Evolutionary conservation across 805 yeast genomes (phyloP).

Genomic region (Sugiyamaella chiloensis): DNA sequence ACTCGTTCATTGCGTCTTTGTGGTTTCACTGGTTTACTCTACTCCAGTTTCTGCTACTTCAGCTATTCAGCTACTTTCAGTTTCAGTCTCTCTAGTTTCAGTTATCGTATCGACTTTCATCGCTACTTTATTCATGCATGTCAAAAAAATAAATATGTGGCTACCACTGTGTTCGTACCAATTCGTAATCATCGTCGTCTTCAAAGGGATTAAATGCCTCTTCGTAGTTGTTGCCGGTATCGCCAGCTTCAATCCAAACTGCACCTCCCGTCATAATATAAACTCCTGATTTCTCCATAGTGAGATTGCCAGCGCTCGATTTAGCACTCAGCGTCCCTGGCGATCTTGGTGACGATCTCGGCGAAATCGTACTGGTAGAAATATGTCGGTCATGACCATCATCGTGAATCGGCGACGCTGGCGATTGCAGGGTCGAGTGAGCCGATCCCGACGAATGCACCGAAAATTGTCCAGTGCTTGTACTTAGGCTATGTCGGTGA

Average conservation of each 20-base stretch:
- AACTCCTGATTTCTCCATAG: background rate
- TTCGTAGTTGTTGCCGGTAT: background rate
- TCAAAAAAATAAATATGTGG: too few species aligned
- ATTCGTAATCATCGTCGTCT: conserved; percentile 4
- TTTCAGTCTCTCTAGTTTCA: too few species aligned
- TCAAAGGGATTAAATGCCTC: conserved; percentile 3
- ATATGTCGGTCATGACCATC: background rate
- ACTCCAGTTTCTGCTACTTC: too few species aligned
- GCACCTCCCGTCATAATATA: background rate
- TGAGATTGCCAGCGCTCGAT: conserved; percentile 2
- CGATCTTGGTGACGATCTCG: background rate
- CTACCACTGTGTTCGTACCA: background rate
- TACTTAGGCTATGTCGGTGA: background rate
- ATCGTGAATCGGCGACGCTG: too few species aligned
- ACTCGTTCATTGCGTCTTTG: too few species aligned
- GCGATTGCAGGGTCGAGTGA: too few species aligned
- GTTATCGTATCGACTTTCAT: too few species aligned
- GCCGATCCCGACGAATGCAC: too few species aligned
- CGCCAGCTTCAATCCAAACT: conserved; percentile 6
- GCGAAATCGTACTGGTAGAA: too few species aligned
- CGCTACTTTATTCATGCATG: too few species aligned
- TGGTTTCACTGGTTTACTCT: too few species aligned
- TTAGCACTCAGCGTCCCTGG: background rate
- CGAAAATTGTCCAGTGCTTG: background rate
- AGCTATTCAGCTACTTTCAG: too few species aligned